Evolutionary conservation across 1,139 yeast genomes (phyloP), one percentile per base, ranked within the genome.

Genomic region (Arxiozyma slooffiae): DNA sequence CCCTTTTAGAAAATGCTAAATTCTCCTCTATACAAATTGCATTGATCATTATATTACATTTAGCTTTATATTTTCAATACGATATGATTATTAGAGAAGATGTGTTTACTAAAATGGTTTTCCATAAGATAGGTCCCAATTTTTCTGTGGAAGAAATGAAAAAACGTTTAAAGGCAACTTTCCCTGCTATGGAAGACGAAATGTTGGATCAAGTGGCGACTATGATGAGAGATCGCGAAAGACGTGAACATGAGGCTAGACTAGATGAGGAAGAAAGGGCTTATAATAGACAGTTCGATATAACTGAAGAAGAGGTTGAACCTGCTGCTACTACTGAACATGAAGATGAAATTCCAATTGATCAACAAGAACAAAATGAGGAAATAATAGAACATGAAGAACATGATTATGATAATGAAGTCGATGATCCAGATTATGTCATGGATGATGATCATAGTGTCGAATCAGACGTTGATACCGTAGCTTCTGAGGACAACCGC

Each of bases 21-120:
- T 60, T 59, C 38, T 59, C 72, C 0, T 38, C 61, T 1, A 37
- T 58, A 11, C 67, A 64, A 24, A 55, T 69, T 5, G 22, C 59
- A 1, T 50, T 73, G 42, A 70, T 73, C 24, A 63, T 78, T 6
- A 58, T 71, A 7, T 66, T 77, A 37, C 76, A 74, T 53, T 60
- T 77, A 30, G 77, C 80, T 2, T 55, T 80, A 8, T 78, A 79
- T 60, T 71, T 80, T 41, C 81, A 78, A 54, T 84, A 81, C 61
- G 89, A 82, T 59, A 80, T 85, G 80, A 83, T 84, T n/a, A 78
- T 79, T 1, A 70, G 81, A 50, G 92, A 84, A 62, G 80, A 80
- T 46, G 86, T 86, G 0, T 82, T 81, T 62, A 65, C 71, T 41
- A 80, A 78, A 60, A 69, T 82, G 60, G 69, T 83, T 23, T 62